phyloP scores from a whole-genome alignment of 106 monocot species.

The Dendrobium officinale region DNA sequence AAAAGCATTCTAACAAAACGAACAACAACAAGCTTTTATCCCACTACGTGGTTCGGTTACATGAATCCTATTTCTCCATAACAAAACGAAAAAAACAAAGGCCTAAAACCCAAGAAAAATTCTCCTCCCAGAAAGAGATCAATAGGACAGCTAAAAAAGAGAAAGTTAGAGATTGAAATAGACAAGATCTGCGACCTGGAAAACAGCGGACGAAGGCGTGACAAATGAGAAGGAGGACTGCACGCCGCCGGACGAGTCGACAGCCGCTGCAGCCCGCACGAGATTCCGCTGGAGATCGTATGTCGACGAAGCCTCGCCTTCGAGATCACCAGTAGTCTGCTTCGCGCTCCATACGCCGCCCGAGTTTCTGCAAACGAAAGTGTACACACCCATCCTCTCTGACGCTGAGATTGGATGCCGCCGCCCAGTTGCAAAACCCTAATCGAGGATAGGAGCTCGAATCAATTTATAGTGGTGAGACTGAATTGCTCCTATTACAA shows the following conservation, averaged over 20 bases:
- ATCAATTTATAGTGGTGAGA: too few species aligned
- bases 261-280: conserved; percentile 43
- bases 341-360: conserved; percentile 67
- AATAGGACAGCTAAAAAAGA: not conserved
- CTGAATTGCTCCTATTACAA: too few species aligned
- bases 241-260: conserved; percentile 64
- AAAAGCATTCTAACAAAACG: too few species aligned
- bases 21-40: not conserved
- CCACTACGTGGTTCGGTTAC: too few species aligned
- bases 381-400: conserved; percentile 66
- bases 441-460: too few species aligned
- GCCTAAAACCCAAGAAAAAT: not conserved
- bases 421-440: too few species aligned
- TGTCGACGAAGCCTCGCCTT: conserved; percentile 48
- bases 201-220: conserved; percentile 70
- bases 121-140: not conserved
- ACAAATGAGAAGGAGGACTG: conserved; percentile 69
- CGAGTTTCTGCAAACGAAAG: conserved; percentile 69
- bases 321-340: conserved; percentile 74
- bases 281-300: conserved; percentile 75
- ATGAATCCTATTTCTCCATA: too few species aligned
- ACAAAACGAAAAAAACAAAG: not conserved
- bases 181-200: conserved; percentile 39
- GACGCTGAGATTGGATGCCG: not conserved
- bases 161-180: not conserved